Base-by-base conservation (phyloP, 441 rosid genomes). In the Mallotus japonicus region DNA sequence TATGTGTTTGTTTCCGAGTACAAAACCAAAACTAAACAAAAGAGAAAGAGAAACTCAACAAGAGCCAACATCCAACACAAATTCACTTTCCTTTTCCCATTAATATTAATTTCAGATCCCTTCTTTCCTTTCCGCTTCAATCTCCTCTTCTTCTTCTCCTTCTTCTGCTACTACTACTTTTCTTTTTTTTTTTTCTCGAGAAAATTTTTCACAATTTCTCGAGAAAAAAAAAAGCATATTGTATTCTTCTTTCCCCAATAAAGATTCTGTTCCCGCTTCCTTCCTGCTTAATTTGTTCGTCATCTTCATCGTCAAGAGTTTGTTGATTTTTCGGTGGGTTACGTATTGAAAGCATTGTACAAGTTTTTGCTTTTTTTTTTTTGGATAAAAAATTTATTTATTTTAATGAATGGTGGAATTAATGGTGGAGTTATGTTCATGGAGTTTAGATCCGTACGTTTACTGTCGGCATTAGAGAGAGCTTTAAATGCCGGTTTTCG, bases 381-480 rank as follows among this genome's bases (percentile, higher is more conserved):
- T 59, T 42, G 54, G 54, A 28, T 28, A 2, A 28, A 28, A 2
- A 28, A 28, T 28, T 28, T 4, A 37, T 37, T 37, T 37, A 6
- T 37, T 37, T 37, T 37, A 37, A 37, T 37, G 40, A 37, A 37
- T 37, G 72, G 37, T 68, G 3, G 66, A 65, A 53, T 69, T 54
- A 37, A 37, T 37, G 72, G 37, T 68, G 3, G 66, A 65, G 56
- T 69, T 54, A 67, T 32, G 50, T 13, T 53, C 3, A 53, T 13
- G 40, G 40, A 16, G 49, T 62, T 68, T 77, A 77, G 87, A 81
- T 87, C 84, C 83, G 83, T 84, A 75, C 80, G 71, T 47, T 81
- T 46, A 57, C 55, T 63, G 69, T 75, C 82, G 62, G 86, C 90
- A 86, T 85, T 83, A 87, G 67, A 71, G 63, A 42, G 69, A 50